Conservation (phyloP, 2,329 filamentous ascomycete species). For the Tolypocladium album region DNA sequence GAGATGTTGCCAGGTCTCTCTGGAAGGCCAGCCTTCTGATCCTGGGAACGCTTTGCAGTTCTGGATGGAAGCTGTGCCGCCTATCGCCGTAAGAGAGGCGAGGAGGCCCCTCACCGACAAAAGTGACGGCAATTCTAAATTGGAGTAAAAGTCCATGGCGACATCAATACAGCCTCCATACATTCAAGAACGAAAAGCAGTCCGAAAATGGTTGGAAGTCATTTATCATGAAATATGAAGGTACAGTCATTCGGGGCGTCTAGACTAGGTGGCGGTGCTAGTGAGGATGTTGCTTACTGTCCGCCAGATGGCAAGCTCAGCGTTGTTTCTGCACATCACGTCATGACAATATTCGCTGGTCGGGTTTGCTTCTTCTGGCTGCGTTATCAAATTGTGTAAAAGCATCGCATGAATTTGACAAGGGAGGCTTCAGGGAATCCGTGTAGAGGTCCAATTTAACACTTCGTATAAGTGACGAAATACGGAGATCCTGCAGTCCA, state of each 20-base stretch:
- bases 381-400: background rate
- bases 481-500: background rate
- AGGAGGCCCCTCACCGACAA: background rate
- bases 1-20: conserved; percentile 31
- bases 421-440: no score
- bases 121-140: background rate
- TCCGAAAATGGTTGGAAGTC: background rate
- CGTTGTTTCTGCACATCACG: background rate
- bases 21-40: conserved; percentile 34
- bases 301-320: background rate
- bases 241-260: background rate
- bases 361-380: background rate
- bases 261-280: background rate
- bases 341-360: background rate
- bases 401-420: no score
- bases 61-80: background rate
- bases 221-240: background rate
- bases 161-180: background rate
- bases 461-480: background rate
- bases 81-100: background rate
- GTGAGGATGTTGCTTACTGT: background rate
- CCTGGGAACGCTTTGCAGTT: conserved; percentile 37
- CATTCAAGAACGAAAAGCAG: background rate
- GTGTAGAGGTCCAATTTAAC: no score
- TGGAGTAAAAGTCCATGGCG: background rate